Percentiles rank a stretch among this genome's conserved stretches.
Conservation (phyloP, 2,329 filamentous ascomycete genomes). For the Penicillium sp. region DNA sequence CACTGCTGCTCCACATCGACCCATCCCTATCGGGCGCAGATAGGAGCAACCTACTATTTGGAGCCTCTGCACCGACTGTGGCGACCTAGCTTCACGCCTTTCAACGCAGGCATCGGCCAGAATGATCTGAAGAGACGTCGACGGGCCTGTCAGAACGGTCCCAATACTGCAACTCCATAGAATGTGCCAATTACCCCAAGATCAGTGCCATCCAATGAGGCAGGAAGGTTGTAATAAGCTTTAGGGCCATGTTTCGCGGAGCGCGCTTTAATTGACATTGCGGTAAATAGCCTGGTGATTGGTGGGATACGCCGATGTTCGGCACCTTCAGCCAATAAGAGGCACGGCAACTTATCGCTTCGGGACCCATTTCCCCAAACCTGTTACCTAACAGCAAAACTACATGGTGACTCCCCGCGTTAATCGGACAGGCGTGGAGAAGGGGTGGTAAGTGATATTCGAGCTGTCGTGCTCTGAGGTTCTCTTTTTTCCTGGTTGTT, state of each 20-base stretch:
- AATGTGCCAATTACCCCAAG: neutral
- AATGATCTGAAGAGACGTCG: neutral
- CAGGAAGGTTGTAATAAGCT: slow-evolving; percentile 2
- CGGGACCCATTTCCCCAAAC: slow-evolving; percentile 20
- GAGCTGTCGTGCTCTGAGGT: slow-evolving; percentile 7
- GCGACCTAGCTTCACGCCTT: neutral
- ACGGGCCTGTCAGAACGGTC: neutral
- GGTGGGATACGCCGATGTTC: slow-evolving; percentile 11
- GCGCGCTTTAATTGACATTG: slow-evolving; percentile 6
- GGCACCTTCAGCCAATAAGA: slow-evolving; percentile 12
- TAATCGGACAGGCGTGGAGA: slow-evolving; percentile 6
- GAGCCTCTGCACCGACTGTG: slow-evolving; percentile 1
- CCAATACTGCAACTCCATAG: neutral
- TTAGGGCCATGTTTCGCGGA: slow-evolving; percentile 11
- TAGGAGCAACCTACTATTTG: slow-evolving; percentile 1
- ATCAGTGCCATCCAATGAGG: slow-evolving; percentile 8
- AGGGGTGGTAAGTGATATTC: slow-evolving; percentile 17
- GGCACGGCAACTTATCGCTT: slow-evolving; percentile 11
- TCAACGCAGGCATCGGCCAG: neutral
- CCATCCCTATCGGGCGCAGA: slow-evolving; percentile 4
- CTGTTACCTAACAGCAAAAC: slow-evolving; percentile 22
- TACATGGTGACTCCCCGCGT: slow-evolving; percentile 13
- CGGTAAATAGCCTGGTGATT: slow-evolving; percentile 2
- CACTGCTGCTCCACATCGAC: slow-evolving; percentile 13
- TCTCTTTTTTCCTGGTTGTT: slow-evolving; percentile 4